Evolutionary conservation across 2,329 filamentous ascomycete genomes (phyloP), one percentile per base, ranked within the genome.

Genomic region (Scolecobasidium constrictum): DNA sequence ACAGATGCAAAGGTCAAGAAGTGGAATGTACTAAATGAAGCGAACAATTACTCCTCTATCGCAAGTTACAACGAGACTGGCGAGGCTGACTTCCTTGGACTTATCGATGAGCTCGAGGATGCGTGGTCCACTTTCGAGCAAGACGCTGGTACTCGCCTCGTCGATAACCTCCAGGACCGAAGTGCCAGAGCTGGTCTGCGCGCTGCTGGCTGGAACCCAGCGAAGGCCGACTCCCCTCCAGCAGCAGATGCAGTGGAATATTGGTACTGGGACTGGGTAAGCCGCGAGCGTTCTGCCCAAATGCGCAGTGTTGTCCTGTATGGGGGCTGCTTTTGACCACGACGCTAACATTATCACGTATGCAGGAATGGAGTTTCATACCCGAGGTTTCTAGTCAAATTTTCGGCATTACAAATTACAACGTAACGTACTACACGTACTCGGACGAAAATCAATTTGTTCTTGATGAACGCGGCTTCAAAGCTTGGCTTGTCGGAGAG

Each of bases 371-470:
- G n/a, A n/a, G n/a, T n/a, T n/a, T n/a, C n/a, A n/a, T n/a, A 34
- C 68, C 73, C 2, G 72, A 67, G 47, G 60, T 73, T 38, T 71
- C 67, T 16, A 72, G 71, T 1, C 62, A 75, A 19, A 59, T 75
- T 15, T 81, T 73, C 45, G 73, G 73, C 1, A 61, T 69, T 12
- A 67, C 73, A 1, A 70, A 65, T 2, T 67, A 73, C 35, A 83
- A 83, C 51, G 59, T 76, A 6, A 78, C 76, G 0, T 81, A 77
- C 50, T 71, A 77, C 47, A 71, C 78, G 45, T 82, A 70, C 56
- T 70, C 69, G n/a, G 68, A 77, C 13, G 68, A 69, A 15, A 80
- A 78, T 54, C 75, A 79, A 48, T 71, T 75, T 21, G 76, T 79
- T 33, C 59, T 66, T 22, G 79, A 83, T 46, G 69, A 70, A 35